These are phyloP conservation scores for Saccharomycopsis babjevae DNA, from an alignment of 805 yeast genomes.

Conservation along the genomic window DNA sequence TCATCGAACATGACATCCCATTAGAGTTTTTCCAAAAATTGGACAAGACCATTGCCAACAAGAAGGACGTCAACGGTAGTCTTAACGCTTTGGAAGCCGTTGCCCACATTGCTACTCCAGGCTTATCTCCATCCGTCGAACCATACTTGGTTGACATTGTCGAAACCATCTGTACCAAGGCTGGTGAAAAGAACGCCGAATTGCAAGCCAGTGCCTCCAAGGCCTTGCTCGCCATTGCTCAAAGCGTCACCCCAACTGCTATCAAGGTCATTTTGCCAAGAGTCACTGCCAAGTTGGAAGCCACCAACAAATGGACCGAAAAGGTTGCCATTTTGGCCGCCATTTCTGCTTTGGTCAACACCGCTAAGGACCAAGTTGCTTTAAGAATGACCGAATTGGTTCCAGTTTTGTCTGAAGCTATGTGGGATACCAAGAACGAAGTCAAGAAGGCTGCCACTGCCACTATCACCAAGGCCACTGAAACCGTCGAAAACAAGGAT, in stretches of 20 bases:
- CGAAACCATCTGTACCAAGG: constrained; percentile 56
- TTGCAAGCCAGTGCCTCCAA: constrained; percentile 62
- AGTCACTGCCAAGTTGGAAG: constrained; percentile 54
- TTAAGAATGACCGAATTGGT: constrained; percentile 99
- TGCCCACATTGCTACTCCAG: constrained; percentile 73
- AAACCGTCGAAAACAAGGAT: constrained; percentile 99
- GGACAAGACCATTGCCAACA: constrained; percentile 64
- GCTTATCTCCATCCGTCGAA: constrained; percentile 86
- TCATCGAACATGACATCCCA: constrained; percentile 98
- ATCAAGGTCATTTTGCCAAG: constrained; percentile 84
- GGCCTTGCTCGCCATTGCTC: constrained; percentile 70
- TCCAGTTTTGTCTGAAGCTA: constrained; percentile 96
- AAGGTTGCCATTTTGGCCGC: constrained; percentile 85
- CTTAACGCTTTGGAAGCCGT: constrained; percentile 79
- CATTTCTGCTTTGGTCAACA: constrained; percentile 78
- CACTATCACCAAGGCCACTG: constrained; percentile 93
- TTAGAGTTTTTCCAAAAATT: constrained; percentile 73
- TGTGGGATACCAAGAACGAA: constrained; percentile 99
- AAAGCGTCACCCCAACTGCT: constrained; percentile 83
- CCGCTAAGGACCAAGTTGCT: constrained; percentile 93
- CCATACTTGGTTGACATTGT: constrained; percentile 82
- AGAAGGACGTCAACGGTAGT: constrained; percentile 58
- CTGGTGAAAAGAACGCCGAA: constrained; percentile 86
- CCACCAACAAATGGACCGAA: constrained; percentile 95
- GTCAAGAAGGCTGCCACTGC: constrained; percentile 94